These are phyloP conservation scores for Penicillium simplicissimum DNA, from an alignment of 495 filamentous ascomycete genomes.

Conservation along the genomic window DNA sequence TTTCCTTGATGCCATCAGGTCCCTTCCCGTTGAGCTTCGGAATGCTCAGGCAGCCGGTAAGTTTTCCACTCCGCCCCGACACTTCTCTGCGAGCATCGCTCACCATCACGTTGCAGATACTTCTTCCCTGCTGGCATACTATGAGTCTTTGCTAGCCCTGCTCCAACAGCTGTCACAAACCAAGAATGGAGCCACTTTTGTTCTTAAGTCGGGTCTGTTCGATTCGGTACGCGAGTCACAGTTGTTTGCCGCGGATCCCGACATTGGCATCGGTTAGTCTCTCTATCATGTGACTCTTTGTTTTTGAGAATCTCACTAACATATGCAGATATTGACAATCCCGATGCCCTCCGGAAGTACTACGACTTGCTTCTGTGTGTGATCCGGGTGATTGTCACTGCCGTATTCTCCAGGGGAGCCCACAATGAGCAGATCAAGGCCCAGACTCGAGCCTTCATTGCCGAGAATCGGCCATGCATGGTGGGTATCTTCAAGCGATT, in stretches of 20 bases:
- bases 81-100: slow-evolving; percentile 10
- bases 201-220: slow-evolving; percentile 90
- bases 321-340: slow-evolving; percentile 60
- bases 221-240: slow-evolving; percentile 72
- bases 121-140: slow-evolving; percentile 58
- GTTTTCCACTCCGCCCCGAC: slow-evolving; percentile 15
- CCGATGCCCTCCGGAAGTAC: slow-evolving; percentile 72
- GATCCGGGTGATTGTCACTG: slow-evolving; percentile 76
- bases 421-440: slow-evolving; percentile 76
- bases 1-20: slow-evolving; percentile 78
- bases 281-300: not conserved
- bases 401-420: slow-evolving; percentile 72
- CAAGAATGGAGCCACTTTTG: slow-evolving; percentile 71
- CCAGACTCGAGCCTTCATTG: slow-evolving; percentile 73
- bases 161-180: slow-evolving; percentile 84
- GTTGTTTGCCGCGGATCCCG: slow-evolving; percentile 88
- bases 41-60: slow-evolving; percentile 53
- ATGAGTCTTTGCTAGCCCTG: slow-evolving; percentile 75
- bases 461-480: slow-evolving; percentile 75
- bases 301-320: slow-evolving; percentile 20
- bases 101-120: slow-evolving; percentile 46
- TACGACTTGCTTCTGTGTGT: slow-evolving; percentile 81
- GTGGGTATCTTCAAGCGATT: slow-evolving; percentile 90
- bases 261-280: slow-evolving; percentile 72
- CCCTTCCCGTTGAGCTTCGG: slow-evolving; percentile 64